Base-by-base conservation (phyloP, 2,329 filamentous ascomycete genomes). In the Colletotrichum sp. region DNA sequence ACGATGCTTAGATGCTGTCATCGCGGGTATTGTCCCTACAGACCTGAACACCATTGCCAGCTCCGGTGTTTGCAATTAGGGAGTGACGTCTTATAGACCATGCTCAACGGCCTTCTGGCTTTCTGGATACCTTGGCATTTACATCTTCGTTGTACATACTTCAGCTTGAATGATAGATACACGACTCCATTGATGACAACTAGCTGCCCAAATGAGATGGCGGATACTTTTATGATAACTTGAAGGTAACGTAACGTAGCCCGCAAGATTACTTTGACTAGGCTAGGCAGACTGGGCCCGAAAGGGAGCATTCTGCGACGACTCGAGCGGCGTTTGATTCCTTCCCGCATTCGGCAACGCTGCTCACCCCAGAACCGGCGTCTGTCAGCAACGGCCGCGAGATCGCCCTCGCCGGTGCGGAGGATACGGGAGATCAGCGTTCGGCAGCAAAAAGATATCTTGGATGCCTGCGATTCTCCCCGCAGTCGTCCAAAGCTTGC, bases 1-100 rank as follows among this genome's bases (percentile, higher is more conserved):
- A 76, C 57, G 4, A 39, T 7, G 21, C 16, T 26, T 24, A 77
- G 75, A 77, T 32, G 71, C 66, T 36, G 71, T 77, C n/a, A 74
- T 77, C 65, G 71, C 71, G 3, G 75, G 75, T 24, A 55, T 75
- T 13, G 57, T 77, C n/a, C 75, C 75, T 3, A 74, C 21, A 6
- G 65, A 77, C 52, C n/a, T 77, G 24, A 75, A 77, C 71, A 18
- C 71, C 13, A 77, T 77, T 30, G 71, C 75, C 28, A 63, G 16
- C 60, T 74, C 71, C 6, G 75, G 65, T 5, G 57, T 77, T 18
- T 77, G 75, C 44, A 60, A 30, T 5, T 72, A 75, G n/a, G 34
- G 34, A 12, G 18, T 18, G 26, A 6, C 7, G n/a, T 24, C 55
- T 8, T 6, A 16, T 63, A 28, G 59, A 32, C 18, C n/a, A 13